Base-by-base conservation (phyloP, 345 rosid genomes). In the Carallia brachiata region DNA sequence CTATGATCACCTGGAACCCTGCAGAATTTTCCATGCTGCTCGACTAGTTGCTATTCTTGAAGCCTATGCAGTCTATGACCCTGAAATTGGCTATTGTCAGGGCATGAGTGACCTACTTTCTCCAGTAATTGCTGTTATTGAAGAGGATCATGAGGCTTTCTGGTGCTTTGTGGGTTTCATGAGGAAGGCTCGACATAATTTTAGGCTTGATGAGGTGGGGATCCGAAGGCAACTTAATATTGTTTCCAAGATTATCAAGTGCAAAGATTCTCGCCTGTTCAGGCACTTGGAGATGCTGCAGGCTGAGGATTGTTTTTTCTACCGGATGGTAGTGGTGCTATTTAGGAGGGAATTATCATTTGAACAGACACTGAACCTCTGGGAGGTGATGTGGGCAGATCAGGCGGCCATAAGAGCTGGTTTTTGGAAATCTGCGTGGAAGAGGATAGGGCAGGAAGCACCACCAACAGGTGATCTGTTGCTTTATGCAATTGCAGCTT, bases 311-410 rank as follows among this genome's bases (percentile, higher is more conserved):
- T 95, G 99, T 85, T 95, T 89, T 79, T 95, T 95, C 59, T 95
- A 92, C 71, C 83, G 98, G 75, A 92, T 92, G 99, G 99, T 95
- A 68, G 94, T 95, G 64, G 99, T 95, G 27, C 75, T 95, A 70
- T 95, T 95, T 65, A 80, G 98, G 73, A 84, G 99, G 72, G 98
- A 95, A 71, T 79, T 95, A 72, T 82, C 93, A 12, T 82, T 92
- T 68, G 98, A 95, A 67, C 97, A 95, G 71, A 90, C 99, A 6
- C 55, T 87, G 59, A 78, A 83, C 82, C 91, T 95, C 5, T 95
- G 99, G 99, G 99, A 95, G 81, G 98, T 92, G 47, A 85, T 95
- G 82, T 92, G 99, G 99, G 99, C 98, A 19, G 98, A 95, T 81
- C 98, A 90, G 78, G 98, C 97, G 36, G 96, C 99, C 16, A 80